phyloP scores from a whole-genome alignment of 2,329 filamentous ascomycete genomes.

The Truncatella angustata region DNA sequence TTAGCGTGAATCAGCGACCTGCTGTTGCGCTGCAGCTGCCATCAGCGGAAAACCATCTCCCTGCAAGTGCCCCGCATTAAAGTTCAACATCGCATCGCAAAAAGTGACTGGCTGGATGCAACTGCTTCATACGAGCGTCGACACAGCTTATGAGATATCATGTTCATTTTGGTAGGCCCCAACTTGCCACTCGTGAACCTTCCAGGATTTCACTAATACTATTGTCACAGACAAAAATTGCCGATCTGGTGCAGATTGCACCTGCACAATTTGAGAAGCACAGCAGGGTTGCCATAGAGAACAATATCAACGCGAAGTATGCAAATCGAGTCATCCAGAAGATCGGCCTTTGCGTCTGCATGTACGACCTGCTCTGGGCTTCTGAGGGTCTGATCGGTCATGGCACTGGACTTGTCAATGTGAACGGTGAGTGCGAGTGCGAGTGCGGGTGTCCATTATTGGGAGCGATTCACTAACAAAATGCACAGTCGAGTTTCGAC shows the following conservation, averaged over 20 bases:
- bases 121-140: neutral
- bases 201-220: neutral
- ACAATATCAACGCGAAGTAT: slow-evolving; percentile 97
- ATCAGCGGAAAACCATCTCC: neutral
- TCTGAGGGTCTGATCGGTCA: slow-evolving; percentile 94
- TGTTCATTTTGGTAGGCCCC: slow-evolving; percentile 13
- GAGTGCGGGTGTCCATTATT: too few species aligned
- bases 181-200: neutral
- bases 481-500: slow-evolving; percentile 76
- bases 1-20: too few species aligned
- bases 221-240: slow-evolving; percentile 73
- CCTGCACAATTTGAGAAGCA: slow-evolving; percentile 85
- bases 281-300: slow-evolving; percentile 82
- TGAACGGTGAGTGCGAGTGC: slow-evolving; percentile 90
- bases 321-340: slow-evolving; percentile 90
- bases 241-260: slow-evolving; percentile 89
- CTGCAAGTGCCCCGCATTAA: neutral
- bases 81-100: neutral
- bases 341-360: slow-evolving; percentile 87
- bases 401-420: slow-evolving; percentile 87
- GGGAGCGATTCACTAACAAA: too few species aligned
- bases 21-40: neutral
- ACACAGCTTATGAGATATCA: neutral
- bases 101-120: neutral
- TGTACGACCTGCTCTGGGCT: slow-evolving; percentile 86